A percentile compares a stretch with the other conserved stretches of the same genome.
These are phyloP conservation scores for Kockovaella imperatae DNA, from an alignment of 768 basidiomycete genomes.

Conservation along the genomic window DNA sequence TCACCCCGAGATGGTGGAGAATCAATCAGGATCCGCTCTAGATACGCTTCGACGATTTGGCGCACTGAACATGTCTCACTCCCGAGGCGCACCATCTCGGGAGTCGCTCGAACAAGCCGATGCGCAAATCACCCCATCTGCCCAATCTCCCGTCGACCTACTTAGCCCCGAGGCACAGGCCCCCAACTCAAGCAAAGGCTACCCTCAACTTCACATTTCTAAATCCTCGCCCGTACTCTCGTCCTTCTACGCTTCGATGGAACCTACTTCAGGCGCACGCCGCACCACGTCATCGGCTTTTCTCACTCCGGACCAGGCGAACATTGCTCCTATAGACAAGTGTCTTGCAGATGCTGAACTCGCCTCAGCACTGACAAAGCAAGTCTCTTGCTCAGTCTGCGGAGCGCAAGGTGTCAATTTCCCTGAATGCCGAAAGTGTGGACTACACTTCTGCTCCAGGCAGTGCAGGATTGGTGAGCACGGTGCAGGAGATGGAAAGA, in stretches of 20 bases:
- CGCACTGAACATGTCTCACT: too few species aligned
- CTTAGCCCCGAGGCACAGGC: neutral
- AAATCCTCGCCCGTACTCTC: neutral
- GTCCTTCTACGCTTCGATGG: neutral
- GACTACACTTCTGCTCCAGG: constrained; percentile 33
- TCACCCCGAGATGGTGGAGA: too few species aligned
- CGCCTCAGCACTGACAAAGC: constrained; percentile 28
- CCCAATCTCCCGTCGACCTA: neutral
- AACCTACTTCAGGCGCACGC: neutral
- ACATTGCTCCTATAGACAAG: constrained; percentile 25
- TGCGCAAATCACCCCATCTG: neutral
- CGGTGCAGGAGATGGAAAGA: constrained; percentile 36
- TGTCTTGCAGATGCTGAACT: constrained; percentile 32
- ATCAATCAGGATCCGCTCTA: neutral
- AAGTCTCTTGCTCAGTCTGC: constrained; percentile 30
- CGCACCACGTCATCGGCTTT: neutral
- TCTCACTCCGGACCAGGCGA: neutral
- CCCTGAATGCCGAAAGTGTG: constrained; percentile 37
- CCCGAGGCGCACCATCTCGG: too few species aligned
- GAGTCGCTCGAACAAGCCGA: too few species aligned
- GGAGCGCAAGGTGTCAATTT: constrained; percentile 31
- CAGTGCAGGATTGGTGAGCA: constrained; percentile 27
- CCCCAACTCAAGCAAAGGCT: too few species aligned
- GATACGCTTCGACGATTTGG: neutral
- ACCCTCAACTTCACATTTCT: too few species aligned